These are phyloP conservation scores for Jacaranda copaia DNA, from an alignment of 257 asterid species.

Conservation along the genomic window DNA sequence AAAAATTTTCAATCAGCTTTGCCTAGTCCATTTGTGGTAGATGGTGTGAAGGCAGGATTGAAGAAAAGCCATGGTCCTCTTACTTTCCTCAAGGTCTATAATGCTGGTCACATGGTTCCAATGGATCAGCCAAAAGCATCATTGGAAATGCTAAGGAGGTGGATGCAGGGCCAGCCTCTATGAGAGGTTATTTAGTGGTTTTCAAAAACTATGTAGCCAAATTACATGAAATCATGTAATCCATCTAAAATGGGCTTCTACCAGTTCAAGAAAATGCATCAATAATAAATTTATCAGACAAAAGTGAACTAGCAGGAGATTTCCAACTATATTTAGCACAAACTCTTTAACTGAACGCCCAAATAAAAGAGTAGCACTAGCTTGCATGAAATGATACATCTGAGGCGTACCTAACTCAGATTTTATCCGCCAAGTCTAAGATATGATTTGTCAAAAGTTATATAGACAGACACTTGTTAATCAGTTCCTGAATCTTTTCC, in stretches of 20 bases:
- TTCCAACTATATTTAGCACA: too few relatives aligned
- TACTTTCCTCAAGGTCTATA: constrained; percentile 55
- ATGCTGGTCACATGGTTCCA: constrained; percentile 72
- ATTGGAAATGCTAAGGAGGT: constrained; percentile 58
- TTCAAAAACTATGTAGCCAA: not conserved
- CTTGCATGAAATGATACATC: too few relatives aligned
- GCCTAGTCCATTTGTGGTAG: constrained; percentile 46
- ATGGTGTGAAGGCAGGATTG: constrained; percentile 55
- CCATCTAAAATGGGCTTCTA: not conserved
- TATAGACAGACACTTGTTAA: not conserved
- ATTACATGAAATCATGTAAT: not conserved
- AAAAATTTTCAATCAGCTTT: constrained; percentile 46
- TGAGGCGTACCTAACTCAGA: not conserved
- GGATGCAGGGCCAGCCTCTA: constrained; percentile 50
- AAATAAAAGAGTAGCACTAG: too few relatives aligned
- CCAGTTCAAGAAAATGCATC: not conserved
- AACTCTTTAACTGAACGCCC: too few relatives aligned
- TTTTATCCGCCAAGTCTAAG: not conserved
- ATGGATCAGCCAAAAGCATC: constrained; percentile 70
- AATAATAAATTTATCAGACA: not conserved
- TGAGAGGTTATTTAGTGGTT: not conserved
- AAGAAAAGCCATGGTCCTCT: constrained; percentile 57
- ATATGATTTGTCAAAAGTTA: not conserved
- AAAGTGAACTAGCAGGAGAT: not conserved
- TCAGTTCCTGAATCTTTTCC: not conserved